These are phyloP conservation scores for Venturia nashicola DNA, from an alignment of 2,329 filamentous ascomycete genomes.

Conservation along the genomic window DNA sequence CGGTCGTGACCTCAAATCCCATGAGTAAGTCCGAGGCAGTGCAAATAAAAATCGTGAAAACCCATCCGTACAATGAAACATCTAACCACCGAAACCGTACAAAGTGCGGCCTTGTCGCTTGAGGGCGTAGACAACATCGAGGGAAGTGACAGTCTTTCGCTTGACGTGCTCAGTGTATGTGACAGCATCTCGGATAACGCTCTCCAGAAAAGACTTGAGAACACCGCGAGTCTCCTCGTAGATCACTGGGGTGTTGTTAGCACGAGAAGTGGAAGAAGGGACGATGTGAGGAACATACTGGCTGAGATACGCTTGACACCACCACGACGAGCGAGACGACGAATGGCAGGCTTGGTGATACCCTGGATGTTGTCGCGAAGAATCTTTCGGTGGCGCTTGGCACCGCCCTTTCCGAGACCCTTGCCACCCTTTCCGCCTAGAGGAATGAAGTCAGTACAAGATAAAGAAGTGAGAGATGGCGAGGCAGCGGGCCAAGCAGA, in stretches of 20 bases:
- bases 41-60: conserved; percentile 8
- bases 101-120: conserved; percentile 54
- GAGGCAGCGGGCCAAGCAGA: background rate
- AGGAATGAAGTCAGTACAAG: conserved; percentile 6
- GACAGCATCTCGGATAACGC: conserved; percentile 67
- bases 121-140: conserved; percentile 51
- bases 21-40: conserved; percentile 3
- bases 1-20: conserved; percentile 7
- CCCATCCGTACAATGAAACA: conserved; percentile 11
- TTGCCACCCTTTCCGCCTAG: conserved; percentile 90
- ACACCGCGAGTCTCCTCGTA: conserved; percentile 76
- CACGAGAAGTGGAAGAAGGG: conserved; percentile 14
- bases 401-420: conserved; percentile 94
- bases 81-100: conserved; percentile 56
- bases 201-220: conserved; percentile 73
- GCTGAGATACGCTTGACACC: conserved; percentile 99
- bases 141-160: conserved; percentile 58
- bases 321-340: conserved; percentile 96
- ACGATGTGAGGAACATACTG: conserved; percentile 43
- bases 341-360: conserved; percentile 97
- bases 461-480: background rate
- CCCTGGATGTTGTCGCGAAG: conserved; percentile 99
- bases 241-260: conserved; percentile 43
- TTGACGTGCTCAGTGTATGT: conserved; percentile 77
- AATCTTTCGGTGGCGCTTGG: conserved; percentile 99